Conservation (phyloP, 1,139 yeast genomes). For the Geotrichum carabidarum region DNA sequence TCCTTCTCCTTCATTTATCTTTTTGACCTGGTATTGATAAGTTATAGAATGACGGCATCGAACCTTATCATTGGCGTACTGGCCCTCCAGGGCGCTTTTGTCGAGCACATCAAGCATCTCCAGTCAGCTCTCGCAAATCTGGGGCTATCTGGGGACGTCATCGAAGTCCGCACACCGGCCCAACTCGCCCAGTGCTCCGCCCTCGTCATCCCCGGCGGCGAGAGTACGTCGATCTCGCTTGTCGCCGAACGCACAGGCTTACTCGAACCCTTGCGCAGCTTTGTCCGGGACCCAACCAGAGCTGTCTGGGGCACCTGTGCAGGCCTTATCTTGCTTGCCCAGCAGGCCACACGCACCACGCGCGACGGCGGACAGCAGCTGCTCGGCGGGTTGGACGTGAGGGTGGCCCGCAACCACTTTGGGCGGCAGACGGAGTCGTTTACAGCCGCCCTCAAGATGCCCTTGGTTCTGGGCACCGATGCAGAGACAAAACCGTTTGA, state of each 20-base stretch:
- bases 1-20: neutral
- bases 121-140: slow-evolving; percentile 38
- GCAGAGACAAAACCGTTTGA: slow-evolving; percentile 41
- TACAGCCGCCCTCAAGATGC: slow-evolving; percentile 46
- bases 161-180: slow-evolving; percentile 51
- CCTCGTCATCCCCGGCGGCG: slow-evolving; percentile 73
- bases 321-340: slow-evolving; percentile 65
- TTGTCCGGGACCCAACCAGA: slow-evolving; percentile 39
- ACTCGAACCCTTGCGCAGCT: slow-evolving; percentile 50
- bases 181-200: slow-evolving; percentile 54
- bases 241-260: slow-evolving; percentile 64
- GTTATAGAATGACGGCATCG: neutral
- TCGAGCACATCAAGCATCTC: slow-evolving; percentile 61
- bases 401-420: slow-evolving; percentile 68
- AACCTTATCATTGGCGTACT: slow-evolving; percentile 53
- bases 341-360: slow-evolving; percentile 44
- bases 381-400: slow-evolving; percentile 62
- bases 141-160: slow-evolving; percentile 30
- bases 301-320: slow-evolving; percentile 89
- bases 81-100: slow-evolving; percentile 77
- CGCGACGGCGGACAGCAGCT: slow-evolving; percentile 56
- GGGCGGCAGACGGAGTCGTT: slow-evolving; percentile 76
- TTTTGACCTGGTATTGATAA: neutral
- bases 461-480: slow-evolving; percentile 42
- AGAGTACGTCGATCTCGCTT: slow-evolving; percentile 69